Evolutionary conservation across 768 basidiomycete species (phyloP).

Genomic region (Glaciozyma martinii): DNA sequence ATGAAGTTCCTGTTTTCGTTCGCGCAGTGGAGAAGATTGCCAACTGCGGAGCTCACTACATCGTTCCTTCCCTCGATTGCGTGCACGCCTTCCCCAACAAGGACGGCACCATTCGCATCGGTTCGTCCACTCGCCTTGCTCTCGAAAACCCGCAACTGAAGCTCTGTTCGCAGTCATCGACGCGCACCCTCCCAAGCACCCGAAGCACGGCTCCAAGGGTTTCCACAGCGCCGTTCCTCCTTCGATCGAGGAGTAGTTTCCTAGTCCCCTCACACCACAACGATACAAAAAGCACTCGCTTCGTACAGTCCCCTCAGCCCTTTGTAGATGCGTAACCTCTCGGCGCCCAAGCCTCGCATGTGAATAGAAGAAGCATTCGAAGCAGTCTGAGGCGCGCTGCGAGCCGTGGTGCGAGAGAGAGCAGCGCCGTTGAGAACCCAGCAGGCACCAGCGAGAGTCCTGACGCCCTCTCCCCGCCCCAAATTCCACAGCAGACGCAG

Average conservation of each 20-base stretch:
- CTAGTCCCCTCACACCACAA: neutral
- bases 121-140: neutral
- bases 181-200: slow-evolving; percentile 30
- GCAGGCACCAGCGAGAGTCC: too few relatives aligned
- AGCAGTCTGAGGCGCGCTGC: too few relatives aligned
- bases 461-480: too few relatives aligned
- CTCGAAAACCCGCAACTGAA: neutral
- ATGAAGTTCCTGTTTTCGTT: neutral
- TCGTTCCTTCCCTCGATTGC: slow-evolving; percentile 22
- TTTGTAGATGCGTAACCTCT: too few relatives aligned
- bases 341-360: too few relatives aligned
- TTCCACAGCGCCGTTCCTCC: slow-evolving; percentile 28
- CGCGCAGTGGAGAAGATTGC: slow-evolving; percentile 34
- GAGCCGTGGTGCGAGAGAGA: too few relatives aligned
- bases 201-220: slow-evolving; percentile 28
- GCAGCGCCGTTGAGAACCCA: too few relatives aligned
- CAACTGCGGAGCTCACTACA: slow-evolving; percentile 28
- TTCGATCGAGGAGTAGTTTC: neutral
- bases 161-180: slow-evolving; percentile 6
- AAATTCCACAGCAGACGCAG: neutral
- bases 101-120: slow-evolving; percentile 22
- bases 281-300: too few relatives aligned
- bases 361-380: too few relatives aligned
- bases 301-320: too few relatives aligned
- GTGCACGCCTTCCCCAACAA: slow-evolving; percentile 22